Conservation (phyloP, 2,329 filamentous ascomycete genomes). For the Cadophora sp. region DNA sequence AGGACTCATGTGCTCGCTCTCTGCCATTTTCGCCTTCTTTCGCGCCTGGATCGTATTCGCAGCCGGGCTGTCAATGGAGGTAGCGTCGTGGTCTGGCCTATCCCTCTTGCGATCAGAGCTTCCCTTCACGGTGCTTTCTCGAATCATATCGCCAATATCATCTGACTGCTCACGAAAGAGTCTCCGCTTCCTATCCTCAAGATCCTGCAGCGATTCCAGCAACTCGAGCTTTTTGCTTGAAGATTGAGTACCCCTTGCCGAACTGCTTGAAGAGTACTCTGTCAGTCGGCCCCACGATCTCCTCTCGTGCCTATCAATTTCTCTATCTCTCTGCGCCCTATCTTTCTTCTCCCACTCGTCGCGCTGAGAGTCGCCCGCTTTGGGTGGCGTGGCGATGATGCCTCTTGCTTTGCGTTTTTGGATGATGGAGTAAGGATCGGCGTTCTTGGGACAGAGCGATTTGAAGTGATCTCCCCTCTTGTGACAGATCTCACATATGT, state of each 20-base stretch:
- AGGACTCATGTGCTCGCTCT: neutral
- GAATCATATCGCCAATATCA: slow-evolving; percentile 15
- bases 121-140: slow-evolving; percentile 4
- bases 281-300: neutral
- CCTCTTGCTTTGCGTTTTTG: slow-evolving; percentile 42
- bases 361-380: neutral
- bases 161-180: slow-evolving; percentile 14
- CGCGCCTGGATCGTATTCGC: neutral
- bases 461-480: slow-evolving; percentile 46
- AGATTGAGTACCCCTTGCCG: neutral
- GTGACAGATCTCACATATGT: slow-evolving; percentile 48
- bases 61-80: neutral
- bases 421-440: slow-evolving; percentile 44
- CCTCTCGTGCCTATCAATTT: slow-evolving; percentile 9
- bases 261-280: neutral
- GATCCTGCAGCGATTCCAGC: slow-evolving; percentile 3
- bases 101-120: slow-evolving; percentile 14
- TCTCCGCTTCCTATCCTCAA: slow-evolving; percentile 14
- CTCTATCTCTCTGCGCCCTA: neutral
- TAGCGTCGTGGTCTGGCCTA: neutral
- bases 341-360: neutral
- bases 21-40: slow-evolving; percentile 7
- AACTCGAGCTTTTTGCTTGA: slow-evolving; percentile 6
- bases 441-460: slow-evolving; percentile 49
- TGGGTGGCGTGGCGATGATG: slow-evolving; percentile 13